Evolutionary conservation across 164 flowering plant species (phyloP), one percentile per base, ranked within the genome.

Genomic region (Amborella trichopoda): DNA sequence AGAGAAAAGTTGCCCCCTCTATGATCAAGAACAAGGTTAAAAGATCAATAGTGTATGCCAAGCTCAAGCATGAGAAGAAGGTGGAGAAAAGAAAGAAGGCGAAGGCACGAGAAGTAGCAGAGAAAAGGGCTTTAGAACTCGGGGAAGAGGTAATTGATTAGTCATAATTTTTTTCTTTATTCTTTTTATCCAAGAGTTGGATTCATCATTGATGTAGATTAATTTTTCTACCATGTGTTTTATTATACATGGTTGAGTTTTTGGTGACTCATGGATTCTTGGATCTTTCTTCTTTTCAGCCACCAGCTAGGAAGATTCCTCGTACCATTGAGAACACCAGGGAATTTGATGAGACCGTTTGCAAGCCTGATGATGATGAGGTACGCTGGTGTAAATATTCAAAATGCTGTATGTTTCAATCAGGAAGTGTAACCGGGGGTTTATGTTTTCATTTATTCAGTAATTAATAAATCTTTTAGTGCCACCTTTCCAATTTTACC

Each of bases 121-220:
- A 72, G 60, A 78, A 78, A 55, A 67, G 62, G n/a, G 97, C 97
- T 44, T 62, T 89, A 12, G 94, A 89, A 65, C 94, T 89, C 24
- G 97, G 97, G 3, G 90, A 85, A 62, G 93, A 82, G 84, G 90
- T 80, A 10, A n/a, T n/a, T n/a, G n/a, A n/a, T n/a, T n/a, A n/a
- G n/a, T n/a, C n/a, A n/a, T n/a, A n/a, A n/a, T n/a, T n/a, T n/a
- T n/a, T n/a, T n/a, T n/a, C n/a, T n/a, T n/a, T n/a, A n/a, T n/a
- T n/a, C n/a, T n/a, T n/a, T n/a, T n/a, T n/a, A n/a, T n/a, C n/a
- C n/a, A n/a, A n/a, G n/a, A n/a, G n/a, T n/a, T n/a, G n/a, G n/a
- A n/a, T n/a, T n/a, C n/a, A n/a, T n/a, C n/a, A n/a, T n/a, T n/a
- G n/a, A n/a, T n/a, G n/a, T n/a, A n/a, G n/a, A n/a, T n/a, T n/a